phyloP scores from a whole-genome alignment of 1,284 basidiomycete species.

The Rhodofomes roseus region DNA sequence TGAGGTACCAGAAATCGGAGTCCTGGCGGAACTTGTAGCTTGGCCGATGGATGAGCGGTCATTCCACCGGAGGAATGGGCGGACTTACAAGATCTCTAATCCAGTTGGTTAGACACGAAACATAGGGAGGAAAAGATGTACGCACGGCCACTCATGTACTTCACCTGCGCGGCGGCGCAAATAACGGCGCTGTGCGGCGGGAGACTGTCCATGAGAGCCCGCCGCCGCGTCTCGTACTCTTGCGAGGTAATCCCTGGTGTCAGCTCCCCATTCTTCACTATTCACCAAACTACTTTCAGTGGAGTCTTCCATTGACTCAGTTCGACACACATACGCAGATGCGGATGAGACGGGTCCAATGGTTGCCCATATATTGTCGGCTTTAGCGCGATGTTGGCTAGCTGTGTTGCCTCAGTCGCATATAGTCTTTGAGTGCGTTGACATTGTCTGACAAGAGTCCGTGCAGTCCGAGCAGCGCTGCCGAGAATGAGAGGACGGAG shows the following conservation, averaged over 20 bases:
- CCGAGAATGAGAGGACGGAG: conserved; percentile 1
- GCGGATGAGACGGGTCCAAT: conserved; percentile 26
- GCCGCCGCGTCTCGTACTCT: conserved; percentile 84
- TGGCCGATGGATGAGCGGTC: neutral
- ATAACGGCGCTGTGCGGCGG: conserved; percentile 80
- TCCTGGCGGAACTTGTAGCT: conserved; percentile 96
- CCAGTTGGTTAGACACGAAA: conserved; percentile 1
- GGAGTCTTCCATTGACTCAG: neutral
- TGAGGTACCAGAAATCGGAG: conserved; percentile 93
- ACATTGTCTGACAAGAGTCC: neutral
- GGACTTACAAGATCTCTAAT: conserved; percentile 49
- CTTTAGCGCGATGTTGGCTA: conserved; percentile 14
- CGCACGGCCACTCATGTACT: conserved; percentile 87
- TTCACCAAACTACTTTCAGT: neutral
- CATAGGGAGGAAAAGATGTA: conserved; percentile 18
- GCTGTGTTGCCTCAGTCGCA: conserved; percentile 1
- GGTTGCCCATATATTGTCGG: conserved; percentile 28
- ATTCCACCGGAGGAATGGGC: neutral
- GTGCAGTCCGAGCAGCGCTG: neutral
- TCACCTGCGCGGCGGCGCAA: conserved; percentile 75
- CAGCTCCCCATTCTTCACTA: conserved; percentile 50
- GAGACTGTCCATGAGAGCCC: conserved; percentile 71
- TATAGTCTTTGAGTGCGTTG: neutral
- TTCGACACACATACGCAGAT: conserved; percentile 18
- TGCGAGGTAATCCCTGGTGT: conserved; percentile 81